Evolutionary conservation across 2,329 filamentous ascomycete genomes (phyloP).

Genomic region (Talaromyces sp.): DNA sequence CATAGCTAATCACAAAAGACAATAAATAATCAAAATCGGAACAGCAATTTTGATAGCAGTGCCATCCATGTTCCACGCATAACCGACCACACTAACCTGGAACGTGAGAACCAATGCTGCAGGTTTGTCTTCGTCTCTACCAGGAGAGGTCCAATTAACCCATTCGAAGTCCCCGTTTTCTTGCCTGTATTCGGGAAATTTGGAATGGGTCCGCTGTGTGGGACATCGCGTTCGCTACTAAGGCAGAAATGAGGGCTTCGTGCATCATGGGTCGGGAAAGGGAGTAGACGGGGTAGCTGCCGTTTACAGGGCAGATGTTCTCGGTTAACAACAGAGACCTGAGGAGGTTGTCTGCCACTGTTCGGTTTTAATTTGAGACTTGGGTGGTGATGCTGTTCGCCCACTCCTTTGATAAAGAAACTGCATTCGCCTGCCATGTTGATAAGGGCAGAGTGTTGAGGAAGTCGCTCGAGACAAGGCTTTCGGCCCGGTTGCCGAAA

Average conservation of each 20-base stretch:
- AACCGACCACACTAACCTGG: slow-evolving; percentile 5
- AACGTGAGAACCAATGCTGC: background rate
- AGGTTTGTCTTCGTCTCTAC: background rate
- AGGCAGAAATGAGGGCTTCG: slow-evolving; percentile 16
- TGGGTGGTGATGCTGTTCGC: slow-evolving; percentile 15
- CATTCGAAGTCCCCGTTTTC: background rate
- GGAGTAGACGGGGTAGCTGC: background rate
- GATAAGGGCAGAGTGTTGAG: background rate
- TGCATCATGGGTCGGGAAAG: slow-evolving; percentile 15
- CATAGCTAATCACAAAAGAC: slow-evolving; percentile 7
- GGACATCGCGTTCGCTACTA: slow-evolving; percentile 16
- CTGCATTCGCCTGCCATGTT: background rate
- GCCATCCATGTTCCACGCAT: slow-evolving; percentile 19
- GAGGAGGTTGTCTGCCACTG: slow-evolving; percentile 17
- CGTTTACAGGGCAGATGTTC: slow-evolving; percentile 14
- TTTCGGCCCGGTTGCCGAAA: background rate
- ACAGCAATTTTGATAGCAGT: slow-evolving; percentile 18
- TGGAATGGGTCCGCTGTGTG: background rate
- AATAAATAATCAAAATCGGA: slow-evolving; percentile 15
- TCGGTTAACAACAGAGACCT: slow-evolving; percentile 9
- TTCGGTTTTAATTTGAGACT: slow-evolving; percentile 12
- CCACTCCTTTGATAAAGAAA: slow-evolving; percentile 11
- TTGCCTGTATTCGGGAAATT: background rate
- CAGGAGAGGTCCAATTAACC: background rate
- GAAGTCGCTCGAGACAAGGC: background rate